Conservation (phyloP, 2,329 filamentous ascomycete species). For the Westerdykella aurantiaca region DNA sequence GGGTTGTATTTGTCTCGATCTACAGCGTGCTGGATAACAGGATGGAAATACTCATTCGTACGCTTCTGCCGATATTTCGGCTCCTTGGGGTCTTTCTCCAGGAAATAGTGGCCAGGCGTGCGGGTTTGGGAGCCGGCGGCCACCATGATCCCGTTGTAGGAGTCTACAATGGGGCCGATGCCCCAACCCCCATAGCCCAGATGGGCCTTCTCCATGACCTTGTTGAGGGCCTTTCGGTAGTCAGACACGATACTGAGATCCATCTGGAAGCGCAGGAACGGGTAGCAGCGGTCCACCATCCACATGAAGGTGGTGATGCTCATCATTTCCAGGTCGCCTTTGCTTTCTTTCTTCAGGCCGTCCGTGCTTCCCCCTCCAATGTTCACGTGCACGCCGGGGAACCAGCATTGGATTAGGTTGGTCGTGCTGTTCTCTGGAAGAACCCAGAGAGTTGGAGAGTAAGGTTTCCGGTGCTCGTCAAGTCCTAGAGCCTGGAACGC, state of each 20-base stretch:
- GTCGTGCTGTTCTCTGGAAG: conserved; percentile 3
- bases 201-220: conserved; percentile 5
- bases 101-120: conserved; percentile 3
- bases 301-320: conserved; percentile 1
- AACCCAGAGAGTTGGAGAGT: conserved; percentile 54
- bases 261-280: conserved; percentile 5
- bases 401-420: conserved; percentile 43
- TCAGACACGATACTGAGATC: conserved; percentile 1
- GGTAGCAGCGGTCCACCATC: conserved; percentile 2
- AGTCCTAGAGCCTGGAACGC: too few relatives aligned
- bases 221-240: conserved; percentile 9
- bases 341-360: conserved; percentile 6
- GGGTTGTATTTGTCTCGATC: background rate
- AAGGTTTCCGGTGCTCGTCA: conserved; percentile 26
- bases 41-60: conserved; percentile 3
- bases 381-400: conserved; percentile 46
- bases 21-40: background rate
- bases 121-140: conserved; percentile 4
- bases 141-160: conserved; percentile 7
- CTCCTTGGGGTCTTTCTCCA: background rate
- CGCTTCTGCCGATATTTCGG: background rate
- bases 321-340: background rate
- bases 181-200: conserved; percentile 2
- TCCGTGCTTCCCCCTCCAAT: conserved; percentile 46
- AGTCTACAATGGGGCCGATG: conserved; percentile 5